Base-by-base conservation (phyloP, 345 rosid genomes). In the Raphanus raphanistrum region DNA sequence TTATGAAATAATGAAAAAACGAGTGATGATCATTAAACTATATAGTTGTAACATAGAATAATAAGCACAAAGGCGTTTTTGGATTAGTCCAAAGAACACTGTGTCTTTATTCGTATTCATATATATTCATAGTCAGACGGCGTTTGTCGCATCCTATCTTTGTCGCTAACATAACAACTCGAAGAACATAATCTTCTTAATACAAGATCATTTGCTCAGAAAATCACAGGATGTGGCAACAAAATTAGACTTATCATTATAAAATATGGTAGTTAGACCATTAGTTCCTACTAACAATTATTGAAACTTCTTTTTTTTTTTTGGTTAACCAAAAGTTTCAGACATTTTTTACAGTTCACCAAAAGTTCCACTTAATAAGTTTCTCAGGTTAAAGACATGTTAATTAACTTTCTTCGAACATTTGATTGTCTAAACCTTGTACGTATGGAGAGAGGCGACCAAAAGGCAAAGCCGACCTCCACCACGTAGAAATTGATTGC, bases 381-480 rank as follows among this genome's bases (percentile, higher is more conserved):
- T 43, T 43, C 52, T 43, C 26, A 6, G 26, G 4, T 8, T 0
- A 16, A 17, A 17, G 1, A 16, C 27, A 54, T 54, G 11, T 54
- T 17, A 17, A 54, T 54, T 54, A 6, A 54, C 59, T 54, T 15
- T 54, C 11, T 54, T 16, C 25, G 17, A 58, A 28, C 63, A 9
- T 26, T 25, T 35, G 29, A 55, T 36, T 66, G 43, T 16, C 29
- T 66, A 38, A 12, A 67, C 45, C 43, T 36, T 75, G 32, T 63
- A 63, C 32, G 16, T 70, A 69, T 15, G 26, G 29, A 76, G 45
- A 69, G 43, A 69, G 6, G 12, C 45, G 71, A 70, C 71, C 48
- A 77, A 77, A 76, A 54, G 66, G 80, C 71, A 77, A 70, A 70
- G 7, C 41, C 16, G 72, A 57, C 72, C 81, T 29, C 76, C 81